Conservation (phyloP, 441 rosid genomes). For the Erysimum pusillum region DNA sequence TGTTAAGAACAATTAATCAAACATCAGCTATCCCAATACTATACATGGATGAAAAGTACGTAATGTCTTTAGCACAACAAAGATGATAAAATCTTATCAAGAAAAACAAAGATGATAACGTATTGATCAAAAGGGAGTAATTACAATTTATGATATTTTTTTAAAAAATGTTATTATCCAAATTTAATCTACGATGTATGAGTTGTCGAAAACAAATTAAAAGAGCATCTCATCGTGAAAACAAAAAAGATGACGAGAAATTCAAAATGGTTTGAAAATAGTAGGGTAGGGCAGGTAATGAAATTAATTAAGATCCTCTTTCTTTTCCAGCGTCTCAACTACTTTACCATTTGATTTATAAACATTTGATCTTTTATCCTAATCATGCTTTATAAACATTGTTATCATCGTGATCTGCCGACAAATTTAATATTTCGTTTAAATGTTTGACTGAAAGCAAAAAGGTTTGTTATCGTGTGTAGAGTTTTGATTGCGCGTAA, state of each 20-base stretch:
- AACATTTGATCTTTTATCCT: conserved; percentile 16
- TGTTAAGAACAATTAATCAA: too few relatives aligned
- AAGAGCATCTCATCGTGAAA: background rate
- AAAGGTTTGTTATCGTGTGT: background rate
- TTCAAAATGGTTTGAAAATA: conserved; percentile 23
- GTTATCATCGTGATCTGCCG: conserved; percentile 30
- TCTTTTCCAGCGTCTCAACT: conserved; percentile 35
- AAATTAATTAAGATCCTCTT: conserved; percentile 12
- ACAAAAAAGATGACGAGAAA: conserved; percentile 15
- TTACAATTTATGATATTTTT: too few relatives aligned
- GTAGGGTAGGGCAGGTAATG: conserved; percentile 20
- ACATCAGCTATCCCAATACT: too few relatives aligned
- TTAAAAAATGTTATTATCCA: too few relatives aligned
- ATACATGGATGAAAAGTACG: too few relatives aligned
- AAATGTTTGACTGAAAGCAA: conserved; percentile 17
- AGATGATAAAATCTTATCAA: too few relatives aligned
- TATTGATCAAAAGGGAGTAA: too few relatives aligned
- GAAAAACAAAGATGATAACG: too few relatives aligned
- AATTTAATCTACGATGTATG: background rate
- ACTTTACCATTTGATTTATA: conserved; percentile 29
- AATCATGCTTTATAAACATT: conserved; percentile 34
- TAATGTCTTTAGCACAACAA: too few relatives aligned
- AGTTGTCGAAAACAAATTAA: conserved; percentile 5
- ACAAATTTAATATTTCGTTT: conserved; percentile 10
- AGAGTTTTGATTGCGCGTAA: background rate